phyloP scores from a whole-genome alignment of 2,329 filamentous ascomycete species.

The Penicillium fuscoglaucum region DNA sequence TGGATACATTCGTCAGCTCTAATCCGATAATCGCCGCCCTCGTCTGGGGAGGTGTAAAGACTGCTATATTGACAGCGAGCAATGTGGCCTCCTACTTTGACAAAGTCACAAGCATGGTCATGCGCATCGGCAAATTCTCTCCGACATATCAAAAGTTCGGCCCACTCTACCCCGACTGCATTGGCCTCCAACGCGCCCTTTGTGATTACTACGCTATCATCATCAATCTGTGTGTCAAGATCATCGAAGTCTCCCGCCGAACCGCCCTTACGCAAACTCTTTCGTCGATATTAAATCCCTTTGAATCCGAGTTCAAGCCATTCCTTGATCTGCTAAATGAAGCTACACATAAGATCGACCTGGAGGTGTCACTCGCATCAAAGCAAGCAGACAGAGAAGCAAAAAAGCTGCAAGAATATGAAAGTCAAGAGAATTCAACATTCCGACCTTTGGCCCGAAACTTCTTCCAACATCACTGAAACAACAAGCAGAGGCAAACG shows the following conservation, averaged over 20 bases:
- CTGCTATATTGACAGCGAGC: conserved; percentile 4
- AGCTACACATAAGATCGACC: not conserved
- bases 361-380: conserved; percentile 2
- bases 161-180: conserved; percentile 14
- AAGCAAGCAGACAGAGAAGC: conserved; percentile 5
- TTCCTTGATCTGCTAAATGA: not conserved
- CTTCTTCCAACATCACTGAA: not conserved
- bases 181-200: not conserved
- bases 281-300: not conserved
- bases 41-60: conserved; percentile 6
- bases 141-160: conserved; percentile 22
- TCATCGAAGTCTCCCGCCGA: not conserved
- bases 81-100: conserved; percentile 11
- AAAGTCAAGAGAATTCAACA: not conserved
- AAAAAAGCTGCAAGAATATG: conserved; percentile 2
- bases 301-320: conserved; percentile 3
- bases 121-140: conserved; percentile 20
- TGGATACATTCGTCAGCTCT: conserved; percentile 24
- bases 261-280: not conserved
- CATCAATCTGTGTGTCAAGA: not conserved
- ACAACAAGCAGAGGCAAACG: not conserved
- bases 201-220: not conserved
- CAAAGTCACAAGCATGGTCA: conserved; percentile 14
- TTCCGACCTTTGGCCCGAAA: not conserved
- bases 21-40: conserved; percentile 11